These are phyloP conservation scores for Fimicolochytrium jonesii DNA, from an alignment of 192 early-diverging fungal genomes.

Conservation along the genomic window DNA sequence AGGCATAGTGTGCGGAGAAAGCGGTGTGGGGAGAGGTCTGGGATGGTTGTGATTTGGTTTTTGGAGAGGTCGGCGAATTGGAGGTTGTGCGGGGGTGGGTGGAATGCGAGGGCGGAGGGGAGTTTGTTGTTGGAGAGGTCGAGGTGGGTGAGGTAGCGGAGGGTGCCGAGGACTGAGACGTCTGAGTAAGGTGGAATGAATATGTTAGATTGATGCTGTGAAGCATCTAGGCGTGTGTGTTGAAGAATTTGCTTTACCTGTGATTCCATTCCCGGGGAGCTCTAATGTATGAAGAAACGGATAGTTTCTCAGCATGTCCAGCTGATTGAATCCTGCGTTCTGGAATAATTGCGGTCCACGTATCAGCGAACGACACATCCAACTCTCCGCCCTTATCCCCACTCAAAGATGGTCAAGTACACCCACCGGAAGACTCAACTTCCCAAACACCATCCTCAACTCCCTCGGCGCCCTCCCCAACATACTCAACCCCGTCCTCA, in stretches of 20 bases:
- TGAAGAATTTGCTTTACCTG: slow-evolving; percentile 26
- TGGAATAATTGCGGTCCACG: slow-evolving; percentile 6
- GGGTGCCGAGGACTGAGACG: slow-evolving; percentile 22
- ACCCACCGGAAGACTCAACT: slow-evolving; percentile 42
- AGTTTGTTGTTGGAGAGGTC: slow-evolving; percentile 53
- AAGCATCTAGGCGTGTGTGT: not conserved
- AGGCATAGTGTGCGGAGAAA: slow-evolving; percentile 41
- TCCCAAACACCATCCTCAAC: slow-evolving; percentile 36
- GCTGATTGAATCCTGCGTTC: slow-evolving; percentile 33
- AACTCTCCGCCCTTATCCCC: not conserved
- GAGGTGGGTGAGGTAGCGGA: slow-evolving; percentile 44
- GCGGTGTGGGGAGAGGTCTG: slow-evolving; percentile 35
- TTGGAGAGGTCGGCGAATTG: slow-evolving; percentile 49
- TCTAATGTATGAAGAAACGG: slow-evolving; percentile 39
- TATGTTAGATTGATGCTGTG: too few species aligned
- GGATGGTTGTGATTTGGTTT: slow-evolving; percentile 44
- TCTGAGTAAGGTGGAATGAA: too few species aligned
- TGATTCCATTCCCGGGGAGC: slow-evolving; percentile 44
- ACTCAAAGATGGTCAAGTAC: too few species aligned
- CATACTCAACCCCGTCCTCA: slow-evolving; percentile 31
- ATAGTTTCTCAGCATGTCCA: slow-evolving; percentile 33
- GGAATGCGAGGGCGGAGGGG: slow-evolving; percentile 24
- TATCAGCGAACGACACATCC: not conserved
- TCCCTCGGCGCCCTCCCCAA: slow-evolving; percentile 37
- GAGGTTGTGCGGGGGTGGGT: slow-evolving; percentile 46